These are phyloP conservation scores for Diospyros kaki DNA, from an alignment of 148 eudicot genomes.

Conservation along the genomic window DNA sequence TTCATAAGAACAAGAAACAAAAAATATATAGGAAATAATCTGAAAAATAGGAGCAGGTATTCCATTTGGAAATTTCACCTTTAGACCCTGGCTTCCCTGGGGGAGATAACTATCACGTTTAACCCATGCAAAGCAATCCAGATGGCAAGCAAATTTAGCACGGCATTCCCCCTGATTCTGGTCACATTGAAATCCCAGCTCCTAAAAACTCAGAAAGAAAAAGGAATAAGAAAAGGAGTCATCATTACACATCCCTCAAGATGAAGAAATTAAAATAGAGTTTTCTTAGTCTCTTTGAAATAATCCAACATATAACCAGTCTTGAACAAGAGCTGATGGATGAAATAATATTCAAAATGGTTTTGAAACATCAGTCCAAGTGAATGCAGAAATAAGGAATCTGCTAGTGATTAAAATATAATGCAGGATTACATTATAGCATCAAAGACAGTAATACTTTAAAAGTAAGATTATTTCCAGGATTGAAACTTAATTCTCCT, in stretches of 20 bases:
- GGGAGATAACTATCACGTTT: conserved; percentile 99
- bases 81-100: conserved; percentile 97
- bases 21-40: not conserved
- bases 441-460: not conserved
- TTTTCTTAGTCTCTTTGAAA: not conserved
- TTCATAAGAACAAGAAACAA: not conserved
- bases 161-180: conserved; percentile 98
- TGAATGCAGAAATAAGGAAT: not conserved
- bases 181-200: conserved; percentile 90
- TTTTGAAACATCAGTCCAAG: conserved; percentile 5
- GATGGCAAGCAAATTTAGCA: conserved; percentile 98
- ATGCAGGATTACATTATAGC: not conserved
- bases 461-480: not conserved
- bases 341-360: conserved; percentile 10
- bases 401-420: not conserved
- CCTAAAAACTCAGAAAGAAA: conserved; percentile 42
- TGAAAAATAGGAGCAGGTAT: conserved; percentile 1
- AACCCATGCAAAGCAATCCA: conserved; percentile 99
- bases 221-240: conserved; percentile 1
- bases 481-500: not conserved
- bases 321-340: not conserved
- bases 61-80: conserved; percentile 44
- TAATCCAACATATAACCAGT: conserved; percentile 8
- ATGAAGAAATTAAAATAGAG: conserved; percentile 1
- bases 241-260: not conserved